A percentile compares a stretch with the other conserved stretches of the same genome.
These are phyloP conservation scores for Malassezia sp. DNA, from an alignment of 1,284 basidiomycete genomes.

Conservation along the genomic window DNA sequence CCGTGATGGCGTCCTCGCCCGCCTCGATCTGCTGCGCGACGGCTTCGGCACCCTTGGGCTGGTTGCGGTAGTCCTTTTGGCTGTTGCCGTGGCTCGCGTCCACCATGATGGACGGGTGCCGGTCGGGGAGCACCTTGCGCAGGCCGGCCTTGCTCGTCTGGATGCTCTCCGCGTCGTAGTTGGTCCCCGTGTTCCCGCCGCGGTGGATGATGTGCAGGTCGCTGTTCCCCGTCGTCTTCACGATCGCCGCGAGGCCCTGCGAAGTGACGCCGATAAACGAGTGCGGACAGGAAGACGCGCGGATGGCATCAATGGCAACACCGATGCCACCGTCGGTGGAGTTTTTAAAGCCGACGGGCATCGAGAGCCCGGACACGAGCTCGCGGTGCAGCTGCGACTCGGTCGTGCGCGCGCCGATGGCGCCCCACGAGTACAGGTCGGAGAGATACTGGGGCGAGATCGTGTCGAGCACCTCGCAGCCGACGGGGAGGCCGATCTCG, in stretches of 20 bases:
- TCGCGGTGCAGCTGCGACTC: slow-evolving; percentile 50
- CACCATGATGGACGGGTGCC: slow-evolving; percentile 42
- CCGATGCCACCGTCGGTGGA: slow-evolving; percentile 74
- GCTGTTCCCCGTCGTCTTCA: slow-evolving; percentile 78
- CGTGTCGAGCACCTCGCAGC: slow-evolving; percentile 75
- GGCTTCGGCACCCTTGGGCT: slow-evolving; percentile 54
- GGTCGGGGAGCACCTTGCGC: slow-evolving; percentile 45
- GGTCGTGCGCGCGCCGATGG: slow-evolving; percentile 91
- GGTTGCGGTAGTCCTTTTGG: slow-evolving; percentile 46
- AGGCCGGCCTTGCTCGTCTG: slow-evolving; percentile 64
- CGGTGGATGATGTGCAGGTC: slow-evolving; percentile 46
- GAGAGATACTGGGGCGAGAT: slow-evolving; percentile 53
- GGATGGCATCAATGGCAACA: slow-evolving; percentile 46
- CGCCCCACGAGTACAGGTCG: slow-evolving; percentile 82
- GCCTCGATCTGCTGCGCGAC: slow-evolving; percentile 67
- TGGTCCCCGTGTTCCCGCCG: slow-evolving; percentile 45
- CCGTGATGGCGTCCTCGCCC: slow-evolving; percentile 71
- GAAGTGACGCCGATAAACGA: slow-evolving; percentile 46
- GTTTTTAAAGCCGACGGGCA: slow-evolving; percentile 80
- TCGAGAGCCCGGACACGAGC: slow-evolving; percentile 43
- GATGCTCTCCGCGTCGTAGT: slow-evolving; percentile 60
- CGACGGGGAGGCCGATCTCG: slow-evolving; percentile 76
- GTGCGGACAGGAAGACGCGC: slow-evolving; percentile 37
- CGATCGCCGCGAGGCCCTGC: slow-evolving; percentile 70
- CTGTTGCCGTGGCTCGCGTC: slow-evolving; percentile 46